These are phyloP conservation scores for Nicotiana otophora DNA, from an alignment of 257 asterid genomes.

Conservation along the genomic window DNA sequence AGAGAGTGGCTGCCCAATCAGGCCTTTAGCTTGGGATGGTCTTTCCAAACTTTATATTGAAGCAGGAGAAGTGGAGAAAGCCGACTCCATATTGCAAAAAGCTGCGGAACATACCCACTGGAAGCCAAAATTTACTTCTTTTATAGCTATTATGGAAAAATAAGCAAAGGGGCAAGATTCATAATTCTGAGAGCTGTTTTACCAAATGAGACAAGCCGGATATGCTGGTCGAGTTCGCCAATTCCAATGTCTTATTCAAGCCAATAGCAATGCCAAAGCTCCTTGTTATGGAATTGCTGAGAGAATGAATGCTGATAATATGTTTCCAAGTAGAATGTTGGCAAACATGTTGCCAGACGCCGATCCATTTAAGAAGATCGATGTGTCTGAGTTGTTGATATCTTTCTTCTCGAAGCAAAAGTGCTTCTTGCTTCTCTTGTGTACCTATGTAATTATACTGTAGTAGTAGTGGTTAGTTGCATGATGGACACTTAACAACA, in stretches of 20 bases:
- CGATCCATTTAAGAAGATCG: constrained; percentile 42
- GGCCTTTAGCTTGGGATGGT: constrained; percentile 56
- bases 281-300: constrained; percentile 62
- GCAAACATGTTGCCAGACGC: constrained; percentile 31
- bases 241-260: constrained; percentile 42
- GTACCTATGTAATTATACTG: not conserved
- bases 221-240: constrained; percentile 30
- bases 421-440: not conserved
- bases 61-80: constrained; percentile 68
- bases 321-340: constrained; percentile 32
- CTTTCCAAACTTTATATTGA: constrained; percentile 53
- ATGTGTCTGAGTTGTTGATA: constrained; percentile 26
- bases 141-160: no score
- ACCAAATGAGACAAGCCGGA: constrained; percentile 44
- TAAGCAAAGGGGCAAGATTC: no score
- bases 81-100: constrained; percentile 39
- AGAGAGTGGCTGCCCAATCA: constrained; percentile 37
- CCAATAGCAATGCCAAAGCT: constrained; percentile 44
- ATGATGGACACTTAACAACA: not conserved
- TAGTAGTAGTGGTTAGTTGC: not conserved
- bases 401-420: not conserved
- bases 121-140: no score
- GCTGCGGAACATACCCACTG: not conserved
- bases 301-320: constrained; percentile 57
- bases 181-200: constrained; percentile 39